Percentiles rank a stretch among this genome's conserved stretches.
These are phyloP conservation scores for Micractinium sp. DNA, from an alignment of 139 green algal genomes.

Conservation along the genomic window DNA sequence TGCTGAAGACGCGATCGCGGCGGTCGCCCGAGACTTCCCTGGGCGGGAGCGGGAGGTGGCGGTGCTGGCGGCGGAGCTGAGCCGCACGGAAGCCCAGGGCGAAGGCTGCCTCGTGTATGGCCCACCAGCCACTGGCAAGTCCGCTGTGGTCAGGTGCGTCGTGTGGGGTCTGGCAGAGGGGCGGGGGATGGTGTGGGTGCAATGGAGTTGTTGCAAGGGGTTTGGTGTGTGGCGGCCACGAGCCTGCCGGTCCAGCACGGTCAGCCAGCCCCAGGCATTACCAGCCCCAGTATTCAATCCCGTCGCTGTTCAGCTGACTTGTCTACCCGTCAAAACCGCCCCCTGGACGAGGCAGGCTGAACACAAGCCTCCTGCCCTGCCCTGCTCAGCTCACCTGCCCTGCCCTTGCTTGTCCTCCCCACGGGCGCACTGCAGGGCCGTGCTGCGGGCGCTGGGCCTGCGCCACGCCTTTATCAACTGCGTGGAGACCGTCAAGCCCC, in stretches of 20 bases:
- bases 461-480: constrained; percentile 52
- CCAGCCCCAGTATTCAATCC: no score
- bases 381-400: no score
- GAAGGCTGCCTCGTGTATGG: constrained; percentile 59
- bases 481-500: constrained; percentile 22
- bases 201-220: no score
- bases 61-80: not conserved
- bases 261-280: no score
- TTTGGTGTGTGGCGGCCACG: no score
- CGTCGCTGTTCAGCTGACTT: no score
- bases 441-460: constrained; percentile 28
- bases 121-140: constrained; percentile 53
- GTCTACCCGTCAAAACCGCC: no score
- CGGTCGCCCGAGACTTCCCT: not conserved
- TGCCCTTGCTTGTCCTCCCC: not conserved
- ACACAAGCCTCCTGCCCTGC: no score
- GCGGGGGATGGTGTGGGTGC: no score
- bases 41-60: not conserved
- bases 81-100: not conserved
- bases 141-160: constrained; percentile 48
- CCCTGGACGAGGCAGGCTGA: no score
- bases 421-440: constrained; percentile 22
- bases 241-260: no score
- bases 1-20: not conserved
- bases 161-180: no score